These are phyloP conservation scores for Stevia rebaudiana DNA, from an alignment of 140 eudicot species.

Conservation along the genomic window DNA sequence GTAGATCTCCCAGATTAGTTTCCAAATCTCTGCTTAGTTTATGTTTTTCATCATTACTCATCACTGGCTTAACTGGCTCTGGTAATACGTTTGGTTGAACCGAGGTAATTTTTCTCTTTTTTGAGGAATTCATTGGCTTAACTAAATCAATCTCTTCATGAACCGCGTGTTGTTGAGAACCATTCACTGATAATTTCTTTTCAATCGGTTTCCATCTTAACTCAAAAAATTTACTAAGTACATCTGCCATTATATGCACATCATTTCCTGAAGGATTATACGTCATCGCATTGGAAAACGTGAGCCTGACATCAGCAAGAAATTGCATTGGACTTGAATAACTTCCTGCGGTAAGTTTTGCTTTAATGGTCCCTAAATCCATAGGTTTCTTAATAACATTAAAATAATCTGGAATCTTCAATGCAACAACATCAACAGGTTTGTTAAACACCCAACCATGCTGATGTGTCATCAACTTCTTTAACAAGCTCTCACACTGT, in stretches of 20 bases:
- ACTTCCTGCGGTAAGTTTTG: constrained; percentile 40
- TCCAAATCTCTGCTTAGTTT: constrained; percentile 57
- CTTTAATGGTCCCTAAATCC: constrained; percentile 82
- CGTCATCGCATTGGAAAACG: constrained; percentile 76
- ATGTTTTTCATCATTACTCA: constrained; percentile 57
- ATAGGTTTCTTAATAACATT: constrained; percentile 67
- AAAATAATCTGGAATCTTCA: constrained; percentile 71
- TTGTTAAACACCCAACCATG: constrained; percentile 59
- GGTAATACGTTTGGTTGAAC: constrained; percentile 25
- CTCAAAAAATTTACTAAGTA: constrained; percentile 54
- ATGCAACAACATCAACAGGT: constrained; percentile 73
- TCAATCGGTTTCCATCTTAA: constrained; percentile 65
- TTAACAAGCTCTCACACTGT: constrained; percentile 59
- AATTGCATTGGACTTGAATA: constrained; percentile 60
- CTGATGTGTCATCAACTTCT: constrained; percentile 58
- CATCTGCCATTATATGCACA: constrained; percentile 64
- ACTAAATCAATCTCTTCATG: constrained; percentile 38
- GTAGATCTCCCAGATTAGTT: constrained; percentile 41
- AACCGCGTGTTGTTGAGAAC: constrained; percentile 18
- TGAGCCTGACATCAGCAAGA: constrained; percentile 72
- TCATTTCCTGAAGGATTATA: constrained; percentile 70
- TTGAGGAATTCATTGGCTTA: constrained; percentile 39
- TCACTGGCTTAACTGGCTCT: constrained; percentile 37
- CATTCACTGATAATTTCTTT: constrained; percentile 41
- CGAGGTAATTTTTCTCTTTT: constrained; percentile 53